Evolutionary conservation across 108 stramenopile genomes (phyloP).

Genomic region (Cyclotella kingstonii): DNA sequence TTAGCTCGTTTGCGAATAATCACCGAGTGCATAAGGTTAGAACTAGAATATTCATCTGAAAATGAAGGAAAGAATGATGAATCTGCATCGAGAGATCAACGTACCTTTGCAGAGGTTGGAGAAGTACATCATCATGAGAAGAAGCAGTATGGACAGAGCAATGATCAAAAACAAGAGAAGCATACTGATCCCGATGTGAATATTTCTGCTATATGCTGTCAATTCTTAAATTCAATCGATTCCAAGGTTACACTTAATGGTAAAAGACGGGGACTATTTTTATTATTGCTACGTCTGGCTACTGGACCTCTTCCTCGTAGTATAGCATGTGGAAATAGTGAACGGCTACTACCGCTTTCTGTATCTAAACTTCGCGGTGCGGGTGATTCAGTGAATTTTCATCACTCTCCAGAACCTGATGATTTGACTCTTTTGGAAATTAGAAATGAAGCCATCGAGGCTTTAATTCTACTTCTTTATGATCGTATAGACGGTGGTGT

Average conservation of each 20-base stretch:
- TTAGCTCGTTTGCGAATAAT: slow-evolving; percentile 46
- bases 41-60: slow-evolving; percentile 10
- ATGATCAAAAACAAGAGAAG: neutral
- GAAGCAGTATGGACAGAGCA: neutral
- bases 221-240: slow-evolving; percentile 18
- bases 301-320: slow-evolving; percentile 8
- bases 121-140: neutral
- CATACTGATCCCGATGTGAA: neutral
- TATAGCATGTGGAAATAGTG: neutral
- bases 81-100: neutral
- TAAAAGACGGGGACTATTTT: slow-evolving; percentile 31
- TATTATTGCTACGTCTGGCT: slow-evolving; percentile 16
- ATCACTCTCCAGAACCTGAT: too few species aligned
- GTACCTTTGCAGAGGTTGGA: neutral
- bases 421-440: slow-evolving; percentile 5
- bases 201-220: neutral
- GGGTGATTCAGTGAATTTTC: too few species aligned
- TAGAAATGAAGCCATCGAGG: slow-evolving; percentile 56
- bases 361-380: slow-evolving; percentile 7
- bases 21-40: slow-evolving; percentile 55
- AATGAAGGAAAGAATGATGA: neutral
- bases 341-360: slow-evolving; percentile 5
- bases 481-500: slow-evolving; percentile 56
- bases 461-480: slow-evolving; percentile 54
- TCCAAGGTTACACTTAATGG: slow-evolving; percentile 14